Evolutionary conservation across 805 yeast genomes (phyloP), one percentile per base, ranked within the genome.

Genomic region (Brettanomyces naardenensis): DNA sequence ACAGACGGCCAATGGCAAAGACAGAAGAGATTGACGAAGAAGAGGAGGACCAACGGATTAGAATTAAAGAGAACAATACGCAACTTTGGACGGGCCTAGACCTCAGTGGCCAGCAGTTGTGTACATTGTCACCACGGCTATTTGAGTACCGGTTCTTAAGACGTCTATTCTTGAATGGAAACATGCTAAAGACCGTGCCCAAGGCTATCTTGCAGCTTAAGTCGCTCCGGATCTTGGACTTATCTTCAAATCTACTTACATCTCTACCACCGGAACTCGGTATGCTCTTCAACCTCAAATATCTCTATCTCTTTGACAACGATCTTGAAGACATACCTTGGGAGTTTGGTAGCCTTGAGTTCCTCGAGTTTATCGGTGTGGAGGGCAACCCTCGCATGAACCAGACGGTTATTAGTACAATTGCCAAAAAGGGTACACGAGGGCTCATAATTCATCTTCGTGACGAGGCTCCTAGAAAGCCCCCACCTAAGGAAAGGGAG

Each of bases 11-110:
- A n/a, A 40, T 57, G 33, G 43, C 60, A 4, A 52, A 52, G 33
- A 58, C 56, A 19, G 44, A 49, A 19, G 51, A 64, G 14, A 66
- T 69, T 33, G 64, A 68, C 42, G 85, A 80, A 50, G 82, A 78
- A 52, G 77, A 74, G 49, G 81, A 78, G 53, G 79, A 75, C 50
- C 78, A 78, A 55, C 64, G 82, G 58, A 71, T 77, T 63, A 69
- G 78, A 59, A 61, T 68, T 27, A 69, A 69, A 44, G 71, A 75
- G 20, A 68, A 69, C 53, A 77, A 82, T 27, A 80, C 79, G 42
- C 97, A 89, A 62, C 71, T 84, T 54, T 92, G 99, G 99, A 83
- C 94, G 38, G 90, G 89, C 5, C 66, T 92, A 46, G 99, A 92
- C 63, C 66, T 90, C 46, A 78, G 94, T 46, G 96, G 96, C 42